Evolutionary conservation across 192 early-diverging fungal species (phyloP), one percentile per base, ranked within the genome.

Genomic region (Phlyctochytrium planicorne): DNA sequence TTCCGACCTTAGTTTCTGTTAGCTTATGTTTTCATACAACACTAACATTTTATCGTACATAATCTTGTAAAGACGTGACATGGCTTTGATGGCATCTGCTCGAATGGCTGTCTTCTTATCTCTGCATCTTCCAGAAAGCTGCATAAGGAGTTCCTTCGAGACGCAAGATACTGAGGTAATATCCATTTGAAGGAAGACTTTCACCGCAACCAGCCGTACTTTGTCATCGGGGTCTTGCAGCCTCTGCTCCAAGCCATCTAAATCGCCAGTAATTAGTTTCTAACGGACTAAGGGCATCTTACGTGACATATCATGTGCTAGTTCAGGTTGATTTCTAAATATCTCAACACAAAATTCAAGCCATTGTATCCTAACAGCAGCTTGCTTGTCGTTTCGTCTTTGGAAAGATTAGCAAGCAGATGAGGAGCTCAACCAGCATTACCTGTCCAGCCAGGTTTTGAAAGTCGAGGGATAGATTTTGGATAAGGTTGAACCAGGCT

Each of bases 151-250:
- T 29, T 85, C 82, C 1, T 89, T 73, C 0, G 78, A 69, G 16
- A 85, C 72, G 55, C 86, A 83, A 1, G 79, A 71, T 2, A 82
- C 77, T 17, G 80, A 74, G 3, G 84, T 80, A 63, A 80, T 79
- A 61, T 93, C 91, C 35, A 96, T 69, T 56, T 81, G 67, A 3
- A 84, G 85, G 20, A 97, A 73, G 6, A 87, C 70, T 67, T 84
- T 85, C 66, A 93, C 88, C 0, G 84, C 85, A 2, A 87, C 84
- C 35, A 83, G 69, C 14, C 97, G 89, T 20, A 98, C 93, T 65
- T 92, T 92, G 31, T 98, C 95, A 64, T 98, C 97, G 0, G 93
- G 91, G 73, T 98, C 97, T 4, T 84, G 72, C 53, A 93, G 68
- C 72, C 93, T 94, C 52, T 84, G 80, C 32, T 68, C 78, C 4